Evolutionary conservation across 306 rosid genomes (phyloP).

Genomic region (Geum urbanum): DNA sequence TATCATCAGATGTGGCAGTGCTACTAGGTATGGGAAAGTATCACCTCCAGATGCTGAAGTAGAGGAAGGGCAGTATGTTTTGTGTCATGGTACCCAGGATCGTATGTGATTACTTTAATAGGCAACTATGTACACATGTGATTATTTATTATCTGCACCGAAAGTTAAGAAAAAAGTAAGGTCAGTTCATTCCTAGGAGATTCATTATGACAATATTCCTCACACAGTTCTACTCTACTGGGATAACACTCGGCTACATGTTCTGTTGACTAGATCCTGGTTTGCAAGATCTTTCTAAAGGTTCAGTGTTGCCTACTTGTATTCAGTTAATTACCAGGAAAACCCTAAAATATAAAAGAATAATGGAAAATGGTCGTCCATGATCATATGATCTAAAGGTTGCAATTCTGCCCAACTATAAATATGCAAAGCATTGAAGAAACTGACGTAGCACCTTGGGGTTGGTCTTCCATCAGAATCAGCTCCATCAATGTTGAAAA

Average conservation of each 20-base stretch:
- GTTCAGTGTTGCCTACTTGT: not conserved
- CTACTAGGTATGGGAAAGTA: not conserved
- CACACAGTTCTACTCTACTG: not conserved
- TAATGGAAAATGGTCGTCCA: not conserved
- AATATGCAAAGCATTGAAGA: not conserved
- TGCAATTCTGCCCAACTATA: not conserved
- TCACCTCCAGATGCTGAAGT: not conserved
- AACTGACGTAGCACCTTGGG: slow-evolving; percentile 60
- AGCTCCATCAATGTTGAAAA: slow-evolving; percentile 95
- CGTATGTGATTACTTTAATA: not conserved
- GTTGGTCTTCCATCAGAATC: slow-evolving; percentile 99
- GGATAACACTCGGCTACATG: not conserved
- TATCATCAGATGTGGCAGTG: not conserved
- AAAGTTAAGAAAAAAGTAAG: not conserved
- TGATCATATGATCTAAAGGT: slow-evolving; percentile 1
- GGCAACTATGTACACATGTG: not conserved
- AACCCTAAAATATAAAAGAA: not conserved
- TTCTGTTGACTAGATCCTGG: not conserved
- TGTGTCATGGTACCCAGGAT: not conserved
- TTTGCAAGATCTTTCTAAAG: not conserved
- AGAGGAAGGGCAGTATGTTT: not conserved
- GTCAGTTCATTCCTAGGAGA: too few relatives aligned
- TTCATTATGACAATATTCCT: not conserved
- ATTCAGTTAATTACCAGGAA: not conserved
- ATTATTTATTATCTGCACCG: not conserved